phyloP scores from a whole-genome alignment of 1,284 basidiomycete genomes.

The Nidula niveotomentosa region DNA sequence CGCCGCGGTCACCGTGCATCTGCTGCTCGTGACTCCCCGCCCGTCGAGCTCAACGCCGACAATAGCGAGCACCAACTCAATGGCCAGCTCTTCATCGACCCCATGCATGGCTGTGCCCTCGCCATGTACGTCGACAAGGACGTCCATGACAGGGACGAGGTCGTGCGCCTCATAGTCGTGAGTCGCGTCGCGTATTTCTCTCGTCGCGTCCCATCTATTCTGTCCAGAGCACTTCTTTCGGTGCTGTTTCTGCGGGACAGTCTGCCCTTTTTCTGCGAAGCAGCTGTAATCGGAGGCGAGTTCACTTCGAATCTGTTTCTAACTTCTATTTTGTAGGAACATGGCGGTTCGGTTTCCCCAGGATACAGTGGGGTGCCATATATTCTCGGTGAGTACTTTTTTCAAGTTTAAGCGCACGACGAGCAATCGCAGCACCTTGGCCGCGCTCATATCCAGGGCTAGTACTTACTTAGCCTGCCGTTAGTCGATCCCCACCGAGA shows the following conservation, averaged over 20 bases:
- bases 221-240: too few species aligned
- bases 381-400: slow-evolving; percentile 60
- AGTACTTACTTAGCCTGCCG: slow-evolving; percentile 8
- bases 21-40: slow-evolving; percentile 20
- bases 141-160: slow-evolving; percentile 61
- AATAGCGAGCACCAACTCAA: slow-evolving; percentile 18
- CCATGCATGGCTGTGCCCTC: slow-evolving; percentile 74
- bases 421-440: too few species aligned
- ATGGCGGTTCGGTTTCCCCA: slow-evolving; percentile 69
- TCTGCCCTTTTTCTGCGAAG: too few species aligned
- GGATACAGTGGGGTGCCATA: slow-evolving; percentile 76
- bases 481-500: slow-evolving; percentile 72
- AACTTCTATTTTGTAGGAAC: slow-evolving; percentile 45
- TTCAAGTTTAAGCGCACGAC: not conserved
- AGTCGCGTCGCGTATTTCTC: slow-evolving; percentile 23
- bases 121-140: slow-evolving; percentile 78
- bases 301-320: not conserved
- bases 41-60: slow-evolving; percentile 18
- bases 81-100: slow-evolving; percentile 68
- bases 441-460: not conserved
- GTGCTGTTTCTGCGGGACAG: too few species aligned
- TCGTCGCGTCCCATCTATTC: not conserved
- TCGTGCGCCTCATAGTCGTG: slow-evolving; percentile 66
- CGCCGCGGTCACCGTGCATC: slow-evolving; percentile 47
- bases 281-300: too few species aligned